Evolutionary conservation across 768 basidiomycete species (phyloP), one percentile per base, ranked within the genome.

Genomic region (Russula foetens): DNA sequence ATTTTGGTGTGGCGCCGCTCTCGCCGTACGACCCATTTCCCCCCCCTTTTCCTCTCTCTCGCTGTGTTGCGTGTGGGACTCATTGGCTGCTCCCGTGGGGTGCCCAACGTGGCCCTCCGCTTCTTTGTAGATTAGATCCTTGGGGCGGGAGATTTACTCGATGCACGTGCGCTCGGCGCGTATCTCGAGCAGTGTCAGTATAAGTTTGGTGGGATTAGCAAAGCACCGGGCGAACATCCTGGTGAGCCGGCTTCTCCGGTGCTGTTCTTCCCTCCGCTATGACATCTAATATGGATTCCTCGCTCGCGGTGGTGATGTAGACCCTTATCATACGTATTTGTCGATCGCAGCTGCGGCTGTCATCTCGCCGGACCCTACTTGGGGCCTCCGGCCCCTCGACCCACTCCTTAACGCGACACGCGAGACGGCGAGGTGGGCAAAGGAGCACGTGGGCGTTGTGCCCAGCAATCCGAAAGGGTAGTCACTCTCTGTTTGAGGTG

Each of bases 311-410:
- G 38, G 14, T 12, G 12, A 12, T 9, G 24, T 68, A 88, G 96
- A 99, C 75, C 93, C 96, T 0, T 96, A 92, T 69, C 96, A 99
- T 67, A 97, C 95, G 0, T 98, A 98, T 71, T 77, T 98, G 31
- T 84, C 91, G 2, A 74, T 97, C 38, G 94, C 96, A 0, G 86
- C 90, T 0, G 67, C 95, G 21, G 78, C 91, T 1, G 78, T 95
- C 6, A 47, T 66, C 0, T 63, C 65, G 38, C 69, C 68, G 4
- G 62, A 60, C 47, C 53, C 48, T 17, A 72, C 69, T 41, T 88
- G 88, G 85, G 73, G 69, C 31, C 77, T 95, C 12, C 75, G 77
- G 28, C 70, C 74, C 1, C 70, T 95, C 23, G 84, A 95, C 66
- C 82, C 86, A 0, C 67, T 86, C 46, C 74, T 92, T 58, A 96